Evolutionary conservation across 257 asterid genomes (phyloP).

Genomic region (Plectranthus barbatus): DNA sequence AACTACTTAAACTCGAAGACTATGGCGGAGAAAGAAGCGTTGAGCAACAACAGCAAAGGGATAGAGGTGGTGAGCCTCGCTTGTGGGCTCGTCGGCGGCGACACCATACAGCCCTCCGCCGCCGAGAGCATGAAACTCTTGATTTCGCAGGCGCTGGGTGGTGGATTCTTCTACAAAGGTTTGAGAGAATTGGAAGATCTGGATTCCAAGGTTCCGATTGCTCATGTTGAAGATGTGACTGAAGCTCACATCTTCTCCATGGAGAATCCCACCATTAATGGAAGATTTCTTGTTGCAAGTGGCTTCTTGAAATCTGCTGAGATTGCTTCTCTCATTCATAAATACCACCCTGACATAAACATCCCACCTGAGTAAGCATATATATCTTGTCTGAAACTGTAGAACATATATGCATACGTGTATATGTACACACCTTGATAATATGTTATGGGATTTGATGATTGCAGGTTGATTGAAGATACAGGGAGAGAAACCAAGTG

Average conservation of each 20-base stretch:
- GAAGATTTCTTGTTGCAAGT: conserved; percentile 26
- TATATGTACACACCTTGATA: too few species aligned
- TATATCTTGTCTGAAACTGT: too few species aligned
- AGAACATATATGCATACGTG: too few species aligned
- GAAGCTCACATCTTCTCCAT: too few species aligned
- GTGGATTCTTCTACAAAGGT: neutral
- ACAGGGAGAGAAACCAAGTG: conserved; percentile 35
- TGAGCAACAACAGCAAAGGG: conserved; percentile 35
- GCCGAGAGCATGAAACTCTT: conserved; percentile 16
- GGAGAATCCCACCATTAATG: too few species aligned
- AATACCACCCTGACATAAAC: neutral
- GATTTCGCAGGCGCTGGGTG: conserved; percentile 21
- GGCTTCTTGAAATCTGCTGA: conserved; percentile 35
- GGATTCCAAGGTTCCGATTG: conserved; percentile 40
- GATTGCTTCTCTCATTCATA: conserved; percentile 30
- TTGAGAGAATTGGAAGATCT: conserved; percentile 49
- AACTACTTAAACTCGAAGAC: conserved; percentile 44
- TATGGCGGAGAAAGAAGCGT: conserved; percentile 39
- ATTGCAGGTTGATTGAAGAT: conserved; percentile 40
- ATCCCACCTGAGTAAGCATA: conserved; percentile 19
- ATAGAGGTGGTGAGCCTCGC: conserved; percentile 45
- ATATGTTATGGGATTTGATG: neutral
- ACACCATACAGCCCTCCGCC: conserved; percentile 21
- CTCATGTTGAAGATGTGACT: conserved; percentile 13
- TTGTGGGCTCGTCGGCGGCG: conserved; percentile 63